phyloP scores from a whole-genome alignment of 768 basidiomycete species.

The Suillus weaverae region DNA sequence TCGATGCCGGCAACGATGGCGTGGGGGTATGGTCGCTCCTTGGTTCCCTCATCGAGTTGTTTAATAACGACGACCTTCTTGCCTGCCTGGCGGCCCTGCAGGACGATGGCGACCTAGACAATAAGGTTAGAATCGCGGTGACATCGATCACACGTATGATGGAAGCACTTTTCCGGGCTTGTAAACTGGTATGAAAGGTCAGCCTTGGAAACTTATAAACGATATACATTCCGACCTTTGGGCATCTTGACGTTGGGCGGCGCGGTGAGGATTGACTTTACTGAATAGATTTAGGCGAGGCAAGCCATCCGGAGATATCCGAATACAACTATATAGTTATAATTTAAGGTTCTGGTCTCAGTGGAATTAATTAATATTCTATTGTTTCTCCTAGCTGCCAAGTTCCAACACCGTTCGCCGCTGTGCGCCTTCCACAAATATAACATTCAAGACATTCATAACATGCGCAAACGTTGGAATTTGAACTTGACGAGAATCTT shows the following conservation, averaged over 20 bases:
- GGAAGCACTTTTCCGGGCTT: constrained; percentile 86
- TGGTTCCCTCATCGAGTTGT: constrained; percentile 95
- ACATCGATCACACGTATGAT: constrained; percentile 2
- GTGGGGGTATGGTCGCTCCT: constrained; percentile 95
- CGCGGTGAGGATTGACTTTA: constrained; percentile 27
- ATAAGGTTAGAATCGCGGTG: not conserved
- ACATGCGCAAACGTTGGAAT: not conserved
- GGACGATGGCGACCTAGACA: constrained; percentile 86
- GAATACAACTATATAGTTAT: constrained; percentile 28
- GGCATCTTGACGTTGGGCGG: constrained; percentile 43
- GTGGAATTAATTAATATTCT: not conserved
- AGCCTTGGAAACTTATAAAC: constrained; percentile 10
- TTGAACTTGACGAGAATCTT: not conserved
- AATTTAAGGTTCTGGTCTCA: constrained; percentile 14
- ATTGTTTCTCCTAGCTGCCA: not conserved
- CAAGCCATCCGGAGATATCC: constrained; percentile 39
- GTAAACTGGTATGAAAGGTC: constrained; percentile 59
- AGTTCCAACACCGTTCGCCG: not conserved
- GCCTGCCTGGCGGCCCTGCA: constrained; percentile 98
- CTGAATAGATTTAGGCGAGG: constrained; percentile 8
- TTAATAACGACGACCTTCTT: constrained; percentile 99
- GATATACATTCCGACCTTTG: constrained; percentile 32
- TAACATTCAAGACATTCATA: not conserved
- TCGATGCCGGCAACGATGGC: constrained; percentile 98
- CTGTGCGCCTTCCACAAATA: not conserved